Base-by-base conservation (phyloP, 208 protist species). In the Crithidia bombi region DNA sequence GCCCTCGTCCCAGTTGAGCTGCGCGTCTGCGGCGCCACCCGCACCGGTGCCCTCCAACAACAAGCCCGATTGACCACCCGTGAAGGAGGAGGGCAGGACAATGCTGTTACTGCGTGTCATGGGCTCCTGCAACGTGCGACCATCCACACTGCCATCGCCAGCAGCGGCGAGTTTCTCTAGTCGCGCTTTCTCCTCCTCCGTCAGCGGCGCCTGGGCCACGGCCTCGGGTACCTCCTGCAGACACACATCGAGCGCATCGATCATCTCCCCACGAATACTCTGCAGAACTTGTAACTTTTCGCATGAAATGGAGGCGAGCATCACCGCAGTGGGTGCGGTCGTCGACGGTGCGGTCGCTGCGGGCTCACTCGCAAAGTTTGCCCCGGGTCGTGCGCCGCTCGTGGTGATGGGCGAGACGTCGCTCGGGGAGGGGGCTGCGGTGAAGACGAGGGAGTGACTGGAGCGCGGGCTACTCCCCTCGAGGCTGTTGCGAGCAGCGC, bases 231-330 rank as follows among this genome's bases (percentile, higher is more conserved):
- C 69, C 47, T 85, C 85, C 67, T 91, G 80, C 26, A 94, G 44
- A 62, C 91, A 96, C 56, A 96, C 72, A 44, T 96, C 91, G 10
- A 96, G 72, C 14, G 85, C 79, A 26, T 89, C 86, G 5, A 96
- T 80, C 72, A 94, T 80, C 46, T 92, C 91, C 12, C 75, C 81
- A 0, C 87, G 77, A 25, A 93, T 79, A 41, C 71, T 66, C 47
- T 82, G 72, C 39, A 92, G 58, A 28, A 41, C 9, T 21, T 46
- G 47, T 33, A 84, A 47, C 9, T 63, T 26, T 21, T 58, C 68
- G 2, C 33, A 47, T 10, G 71, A 2, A 19, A 28, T 23, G 9
- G 46, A 5, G 33, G 55, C 32, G 0, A 25, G 26, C 15, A 38
- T 30, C 25, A 33, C 35, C n/a, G 28, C 26, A 14, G 19, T 66